These are phyloP conservation scores for Leishmania amazonensis DNA, from an alignment of 208 protist species.

Conservation along the genomic window DNA sequence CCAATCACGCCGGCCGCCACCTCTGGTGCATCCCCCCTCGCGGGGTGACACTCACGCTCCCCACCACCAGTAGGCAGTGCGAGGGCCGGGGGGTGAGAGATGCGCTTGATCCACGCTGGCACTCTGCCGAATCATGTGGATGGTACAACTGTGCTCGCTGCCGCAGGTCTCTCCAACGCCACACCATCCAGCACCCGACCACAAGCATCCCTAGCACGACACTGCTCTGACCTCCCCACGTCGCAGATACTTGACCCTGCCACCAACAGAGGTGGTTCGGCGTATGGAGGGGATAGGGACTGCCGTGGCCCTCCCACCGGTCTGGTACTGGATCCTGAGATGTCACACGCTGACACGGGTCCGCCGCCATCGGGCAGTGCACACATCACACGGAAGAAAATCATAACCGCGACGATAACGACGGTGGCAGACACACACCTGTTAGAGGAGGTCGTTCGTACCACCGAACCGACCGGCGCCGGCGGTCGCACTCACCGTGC, in stretches of 20 bases:
- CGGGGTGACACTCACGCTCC: not conserved
- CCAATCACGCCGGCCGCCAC: not conserved
- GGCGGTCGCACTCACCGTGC: not conserved
- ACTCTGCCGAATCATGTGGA: not conserved
- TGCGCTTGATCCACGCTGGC: not conserved
- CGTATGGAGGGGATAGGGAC: not conserved
- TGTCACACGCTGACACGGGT: not conserved
- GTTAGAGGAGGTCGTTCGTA: not conserved
- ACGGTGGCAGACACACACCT: not conserved
- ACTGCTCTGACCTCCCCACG: not conserved
- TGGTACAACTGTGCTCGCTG: not conserved
- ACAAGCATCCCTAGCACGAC: not conserved
- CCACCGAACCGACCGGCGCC: not conserved
- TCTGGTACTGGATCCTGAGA: not conserved
- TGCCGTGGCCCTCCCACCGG: not conserved
- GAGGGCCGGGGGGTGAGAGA: not conserved
- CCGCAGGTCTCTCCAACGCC: not conserved
- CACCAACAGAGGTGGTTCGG: not conserved
- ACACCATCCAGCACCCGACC: not conserved
- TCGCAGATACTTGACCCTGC: not conserved
- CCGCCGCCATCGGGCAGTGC: not conserved
- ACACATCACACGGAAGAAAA: not conserved
- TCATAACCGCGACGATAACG: not conserved
- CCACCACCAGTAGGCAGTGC: not conserved
- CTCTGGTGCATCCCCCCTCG: not conserved